Evolutionary conservation across 345 rosid species (phyloP), one percentile per base, ranked within the genome.

Genomic region (Lepidium africanum): DNA sequence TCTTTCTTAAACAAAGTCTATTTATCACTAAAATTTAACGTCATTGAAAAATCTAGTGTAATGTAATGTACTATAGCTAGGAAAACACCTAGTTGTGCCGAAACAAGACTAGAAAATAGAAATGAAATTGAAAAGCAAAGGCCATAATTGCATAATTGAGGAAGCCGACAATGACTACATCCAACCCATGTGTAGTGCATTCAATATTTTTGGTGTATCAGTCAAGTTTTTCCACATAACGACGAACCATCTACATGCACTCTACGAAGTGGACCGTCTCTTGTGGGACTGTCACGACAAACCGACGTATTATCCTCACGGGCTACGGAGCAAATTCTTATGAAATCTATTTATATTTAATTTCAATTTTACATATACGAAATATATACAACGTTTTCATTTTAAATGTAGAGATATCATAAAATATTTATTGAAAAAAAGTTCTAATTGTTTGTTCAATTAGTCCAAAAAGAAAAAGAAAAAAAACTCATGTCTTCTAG

Each of bases 171-270:
- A 15, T 30, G 42, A 48, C 60, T 33, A 36, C n/a, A 61, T 21
- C 54, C 32, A 12, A 61, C 54, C 75, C 47, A 61, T 36, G 55
- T 61, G 69, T 42, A n/a, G 23, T 61, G 75, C 62, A 62, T 71
- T 71, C 46, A 52, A 45, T 53, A 12, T 43, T 15, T 42, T 7
- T 23, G 53, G 17, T 15, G 47, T 45, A 30, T 25, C 59, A 25
- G 17, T 65, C 70, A 3, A 10, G 25, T 49, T 38, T 35, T 41
- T 38, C 60, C 60, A 50, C 67, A 33, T 61, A 52, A 19, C 7
- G 62, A 70, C 55, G 30, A 70, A 19, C 67, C 74, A 13, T 70
- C 66, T 49, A 37, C 54, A 65, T 12, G 19, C 58, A 37, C 19
- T 38, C 21, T 59, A 16, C 14, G 42, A 23, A 49, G 39, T 69